Evolutionary conservation across 1,284 basidiomycete species (phyloP), one percentile per base, ranked within the genome.

Genomic region (Trametes versicolor): DNA sequence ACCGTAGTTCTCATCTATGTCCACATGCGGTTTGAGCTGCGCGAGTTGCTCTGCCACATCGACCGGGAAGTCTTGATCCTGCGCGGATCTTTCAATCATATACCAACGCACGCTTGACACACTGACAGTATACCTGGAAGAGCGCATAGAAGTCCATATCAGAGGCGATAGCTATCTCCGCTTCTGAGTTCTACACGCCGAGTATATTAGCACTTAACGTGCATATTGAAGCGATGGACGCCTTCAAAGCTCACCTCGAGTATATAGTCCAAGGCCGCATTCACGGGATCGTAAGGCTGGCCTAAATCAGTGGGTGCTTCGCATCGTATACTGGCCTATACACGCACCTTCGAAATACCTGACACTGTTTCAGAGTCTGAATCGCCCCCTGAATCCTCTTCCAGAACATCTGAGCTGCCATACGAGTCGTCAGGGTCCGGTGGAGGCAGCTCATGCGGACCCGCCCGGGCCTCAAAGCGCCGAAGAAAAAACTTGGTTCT

Each of bases 241-340:
- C n/a, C n/a, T n/a, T n/a, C n/a, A n/a, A n/a, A n/a, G n/a, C n/a
- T n/a, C n/a, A n/a, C n/a, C 8, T 66, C 17, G 2, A 72, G 29
- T 19, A 72, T 73, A 37, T 73, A 71, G 45, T 73, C 71, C 17
- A 70, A 54, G 1, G 63, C 48, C 15, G 41, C 56, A 37, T 64
- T 55, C 19, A 70, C 66, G 0, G 69, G 62, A 41, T 67, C 66
- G 23, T 43, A 60, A 3, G 52, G 58, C 63, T 69, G n/a, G n/a
- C n/a, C n/a, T n/a, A n/a, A n/a, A n/a, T n/a, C n/a, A n/a, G n/a
- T n/a, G n/a, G n/a, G n/a, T n/a, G n/a, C n/a, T n/a, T n/a, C n/a
- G n/a, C n/a, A n/a, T n/a, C n/a, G n/a, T n/a, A n/a, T n/a, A n/a
- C n/a, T n/a, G n/a, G n/a, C n/a, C n/a, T n/a, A n/a, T n/a, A n/a